These are phyloP conservation scores for Xylariaceae sp. DNA, from an alignment of 2,329 filamentous ascomycete genomes.

Conservation along the genomic window DNA sequence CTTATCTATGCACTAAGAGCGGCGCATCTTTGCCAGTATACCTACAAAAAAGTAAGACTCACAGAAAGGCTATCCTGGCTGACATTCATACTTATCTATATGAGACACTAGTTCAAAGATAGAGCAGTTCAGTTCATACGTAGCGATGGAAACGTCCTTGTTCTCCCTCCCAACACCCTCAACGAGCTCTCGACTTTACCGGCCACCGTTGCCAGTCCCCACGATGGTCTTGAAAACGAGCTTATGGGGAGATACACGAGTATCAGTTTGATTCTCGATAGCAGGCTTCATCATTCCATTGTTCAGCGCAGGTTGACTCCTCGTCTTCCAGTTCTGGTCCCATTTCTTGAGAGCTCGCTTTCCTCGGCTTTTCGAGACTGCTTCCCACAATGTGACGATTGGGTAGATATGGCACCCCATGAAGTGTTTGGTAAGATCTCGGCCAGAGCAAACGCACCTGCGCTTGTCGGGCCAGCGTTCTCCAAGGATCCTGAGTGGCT, in stretches of 20 bases:
- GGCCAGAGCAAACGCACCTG: slow-evolving; percentile 1
- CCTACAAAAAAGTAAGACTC: slow-evolving; percentile 1
- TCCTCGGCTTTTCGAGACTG: neutral
- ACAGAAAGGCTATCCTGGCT: neutral
- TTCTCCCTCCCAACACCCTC: slow-evolving; percentile 7
- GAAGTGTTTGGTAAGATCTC: slow-evolving; percentile 3
- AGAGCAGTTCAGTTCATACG: slow-evolving; percentile 7
- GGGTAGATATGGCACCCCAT: slow-evolving; percentile 4
- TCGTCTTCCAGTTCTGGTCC: slow-evolving; percentile 3
- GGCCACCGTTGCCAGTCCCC: slow-evolving; percentile 7
- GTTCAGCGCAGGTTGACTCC: slow-evolving; percentile 19
- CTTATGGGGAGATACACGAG: slow-evolving; percentile 13
- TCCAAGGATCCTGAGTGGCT: slow-evolving; percentile 7
- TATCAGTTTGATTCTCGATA: slow-evolving; percentile 12
- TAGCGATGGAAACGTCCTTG: slow-evolving; percentile 4
- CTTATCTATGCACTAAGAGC: neutral
- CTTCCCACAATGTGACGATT: slow-evolving; percentile 7
- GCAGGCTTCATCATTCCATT: slow-evolving; percentile 12
- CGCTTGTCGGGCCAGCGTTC: slow-evolving; percentile 8
- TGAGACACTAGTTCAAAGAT: slow-evolving; percentile 8
- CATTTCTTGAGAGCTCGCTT: slow-evolving; percentile 5
- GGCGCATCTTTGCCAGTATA: neutral
- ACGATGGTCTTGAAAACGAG: slow-evolving; percentile 10
- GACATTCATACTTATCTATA: neutral
- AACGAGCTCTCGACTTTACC: slow-evolving; percentile 12